Percentiles rank a stretch among this genome's conserved stretches.
Conservation (phyloP, 192 early-diverging fungal genomes). For the Chytriomyces sp. region DNA sequence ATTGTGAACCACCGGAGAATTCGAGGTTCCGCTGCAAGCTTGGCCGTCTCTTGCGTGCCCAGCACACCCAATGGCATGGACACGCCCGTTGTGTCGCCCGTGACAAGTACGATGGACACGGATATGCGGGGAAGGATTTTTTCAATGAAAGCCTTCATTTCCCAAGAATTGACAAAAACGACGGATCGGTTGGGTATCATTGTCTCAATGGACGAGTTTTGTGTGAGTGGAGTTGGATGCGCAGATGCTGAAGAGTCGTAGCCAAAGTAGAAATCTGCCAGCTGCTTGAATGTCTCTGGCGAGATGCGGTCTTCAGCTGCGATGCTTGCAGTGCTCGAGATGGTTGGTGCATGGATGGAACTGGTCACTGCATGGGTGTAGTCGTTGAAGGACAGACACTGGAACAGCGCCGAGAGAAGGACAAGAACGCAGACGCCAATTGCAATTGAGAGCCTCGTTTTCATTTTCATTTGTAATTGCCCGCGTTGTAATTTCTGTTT, state of each 20-base stretch:
- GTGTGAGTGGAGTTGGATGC: not conserved
- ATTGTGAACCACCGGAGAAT: slow-evolving; percentile 5
- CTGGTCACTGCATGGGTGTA: not conserved
- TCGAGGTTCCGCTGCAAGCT: not conserved
- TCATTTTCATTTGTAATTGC: too few relatives aligned
- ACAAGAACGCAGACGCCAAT: not conserved
- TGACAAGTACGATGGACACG: not conserved
- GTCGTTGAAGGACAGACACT: not conserved
- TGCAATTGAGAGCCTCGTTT: not conserved
- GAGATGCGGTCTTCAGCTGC: slow-evolving; percentile 5
- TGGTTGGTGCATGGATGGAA: not conserved
- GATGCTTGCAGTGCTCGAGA: not conserved
- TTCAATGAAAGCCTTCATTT: not conserved
- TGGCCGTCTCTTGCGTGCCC: not conserved
- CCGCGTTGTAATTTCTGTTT: too few relatives aligned
- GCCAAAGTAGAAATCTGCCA: not conserved
- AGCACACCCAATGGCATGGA: not conserved
- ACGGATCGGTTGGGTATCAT: not conserved
- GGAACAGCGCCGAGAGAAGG: not conserved
- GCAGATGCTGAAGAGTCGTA: not conserved
- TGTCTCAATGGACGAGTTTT: not conserved
- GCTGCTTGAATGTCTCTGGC: not conserved
- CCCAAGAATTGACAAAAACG: slow-evolving; percentile 6
- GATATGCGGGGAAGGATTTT: not conserved
- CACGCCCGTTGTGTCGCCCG: not conserved